phyloP scores from a whole-genome alignment of 2,329 filamentous ascomycete species.

The Colletotrichum navitas region DNA sequence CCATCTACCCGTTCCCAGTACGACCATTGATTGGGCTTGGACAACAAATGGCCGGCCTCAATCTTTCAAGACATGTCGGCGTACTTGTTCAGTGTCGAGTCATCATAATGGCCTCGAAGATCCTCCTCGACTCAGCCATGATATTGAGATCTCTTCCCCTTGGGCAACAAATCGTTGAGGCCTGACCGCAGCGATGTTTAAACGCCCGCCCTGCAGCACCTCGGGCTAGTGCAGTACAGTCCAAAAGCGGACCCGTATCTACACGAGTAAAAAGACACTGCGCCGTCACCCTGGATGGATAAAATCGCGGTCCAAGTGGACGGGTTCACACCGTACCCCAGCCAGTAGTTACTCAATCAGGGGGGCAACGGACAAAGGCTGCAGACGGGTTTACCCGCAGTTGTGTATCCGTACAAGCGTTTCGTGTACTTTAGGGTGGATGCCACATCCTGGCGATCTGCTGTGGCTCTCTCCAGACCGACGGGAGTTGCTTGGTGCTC shows the following conservation, averaged over 20 bases:
- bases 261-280: background rate
- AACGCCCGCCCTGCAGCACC: background rate
- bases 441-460: background rate
- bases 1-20: background rate
- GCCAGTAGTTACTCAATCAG: background rate
- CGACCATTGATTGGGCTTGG: background rate
- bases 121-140: background rate
- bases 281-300: background rate
- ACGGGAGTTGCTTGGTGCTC: conserved; percentile 1
- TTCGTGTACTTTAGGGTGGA: conserved; percentile 21
- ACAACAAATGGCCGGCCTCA: background rate
- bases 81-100: background rate
- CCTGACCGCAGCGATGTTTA: background rate
- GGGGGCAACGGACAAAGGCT: background rate
- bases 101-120: background rate
- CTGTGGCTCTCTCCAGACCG: background rate
- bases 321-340: background rate
- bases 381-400: conserved; percentile 28
- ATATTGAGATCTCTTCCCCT: background rate
- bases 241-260: background rate
- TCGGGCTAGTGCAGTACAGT: conserved; percentile 4
- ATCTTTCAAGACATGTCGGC: conserved; percentile 11
- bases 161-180: background rate
- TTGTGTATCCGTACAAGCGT: conserved; percentile 4
- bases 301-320: background rate